These are phyloP conservation scores for Dryas alaskensis DNA, from an alignment of 306 rosid genomes.

Conservation along the genomic window DNA sequence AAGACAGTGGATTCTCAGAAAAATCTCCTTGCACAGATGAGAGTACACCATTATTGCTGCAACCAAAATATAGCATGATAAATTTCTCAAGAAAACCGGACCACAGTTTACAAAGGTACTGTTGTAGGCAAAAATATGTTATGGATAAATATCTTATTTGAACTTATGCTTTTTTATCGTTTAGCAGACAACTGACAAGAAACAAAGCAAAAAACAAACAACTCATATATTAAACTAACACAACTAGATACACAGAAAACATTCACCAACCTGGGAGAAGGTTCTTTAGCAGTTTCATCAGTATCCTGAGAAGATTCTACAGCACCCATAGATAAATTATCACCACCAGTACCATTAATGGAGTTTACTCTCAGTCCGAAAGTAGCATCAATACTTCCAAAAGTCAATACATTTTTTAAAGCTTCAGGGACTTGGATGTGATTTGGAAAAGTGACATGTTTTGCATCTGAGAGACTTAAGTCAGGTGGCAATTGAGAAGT, in stretches of 20 bases:
- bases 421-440: conserved; percentile 75
- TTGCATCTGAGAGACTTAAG: conserved; percentile 29
- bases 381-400: conserved; percentile 67
- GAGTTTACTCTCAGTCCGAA: conserved; percentile 32
- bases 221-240: background rate
- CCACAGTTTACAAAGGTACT: background rate
- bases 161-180: background rate
- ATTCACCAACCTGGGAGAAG: conserved; percentile 60
- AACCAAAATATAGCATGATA: conserved; percentile 22
- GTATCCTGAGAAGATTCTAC: conserved; percentile 42
- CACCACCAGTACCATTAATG: conserved; percentile 31
- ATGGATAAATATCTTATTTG: background rate
- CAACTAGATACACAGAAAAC: background rate
- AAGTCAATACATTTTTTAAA: conserved; percentile 65
- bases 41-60: conserved; percentile 45
- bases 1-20: conserved; percentile 42
- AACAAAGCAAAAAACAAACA: background rate
- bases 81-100: background rate
- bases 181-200: background rate
- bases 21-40: conserved; percentile 36
- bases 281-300: conserved; percentile 36
- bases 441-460: conserved; percentile 69
- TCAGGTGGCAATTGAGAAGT: conserved; percentile 37
- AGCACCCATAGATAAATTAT: conserved; percentile 22
- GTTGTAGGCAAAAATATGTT: background rate